Percentiles rank a stretch among this genome's conserved stretches.
Conservation (phyloP, 2,329 filamentous ascomycete genomes). For the Neopestalotiopsis rosae region DNA sequence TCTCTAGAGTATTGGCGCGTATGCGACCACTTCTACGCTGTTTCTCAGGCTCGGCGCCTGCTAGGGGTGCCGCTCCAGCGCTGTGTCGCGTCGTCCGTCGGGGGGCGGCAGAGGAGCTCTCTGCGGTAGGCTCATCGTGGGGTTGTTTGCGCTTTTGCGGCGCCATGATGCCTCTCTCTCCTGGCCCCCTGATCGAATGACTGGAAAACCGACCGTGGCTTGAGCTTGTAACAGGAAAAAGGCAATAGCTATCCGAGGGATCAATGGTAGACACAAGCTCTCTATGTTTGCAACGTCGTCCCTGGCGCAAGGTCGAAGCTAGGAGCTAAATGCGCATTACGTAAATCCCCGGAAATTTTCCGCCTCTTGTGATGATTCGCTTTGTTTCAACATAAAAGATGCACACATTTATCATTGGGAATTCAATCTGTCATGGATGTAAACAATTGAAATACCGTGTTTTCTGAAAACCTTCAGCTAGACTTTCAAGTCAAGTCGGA, state of each 20-base stretch:
- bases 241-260: not conserved
- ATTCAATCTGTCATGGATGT: not conserved
- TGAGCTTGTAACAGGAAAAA: not conserved
- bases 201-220: not conserved
- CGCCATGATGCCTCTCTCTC: slow-evolving; percentile 29
- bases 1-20: slow-evolving; percentile 25
- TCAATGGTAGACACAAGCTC: not conserved
- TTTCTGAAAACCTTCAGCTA: no score
- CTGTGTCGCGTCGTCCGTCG: slow-evolving; percentile 35
- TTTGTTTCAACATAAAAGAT: not conserved
- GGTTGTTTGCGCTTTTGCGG: slow-evolving; percentile 37
- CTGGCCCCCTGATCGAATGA: not conserved
- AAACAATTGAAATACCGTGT: no score
- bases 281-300: not conserved
- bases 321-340: not conserved
- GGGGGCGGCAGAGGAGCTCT: slow-evolving; percentile 18
- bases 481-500: no score
- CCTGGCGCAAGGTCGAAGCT: not conserved
- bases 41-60: slow-evolving; percentile 25
- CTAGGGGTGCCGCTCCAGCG: not conserved
- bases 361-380: not conserved
- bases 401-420: not conserved
- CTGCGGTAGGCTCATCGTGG: slow-evolving; percentile 25
- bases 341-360: slow-evolving; percentile 1
- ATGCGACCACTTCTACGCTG: slow-evolving; percentile 33